Evolutionary conservation across 805 yeast genomes (phyloP), one percentile per base, ranked within the genome.

Genomic region (Kazachstania martiniae): DNA sequence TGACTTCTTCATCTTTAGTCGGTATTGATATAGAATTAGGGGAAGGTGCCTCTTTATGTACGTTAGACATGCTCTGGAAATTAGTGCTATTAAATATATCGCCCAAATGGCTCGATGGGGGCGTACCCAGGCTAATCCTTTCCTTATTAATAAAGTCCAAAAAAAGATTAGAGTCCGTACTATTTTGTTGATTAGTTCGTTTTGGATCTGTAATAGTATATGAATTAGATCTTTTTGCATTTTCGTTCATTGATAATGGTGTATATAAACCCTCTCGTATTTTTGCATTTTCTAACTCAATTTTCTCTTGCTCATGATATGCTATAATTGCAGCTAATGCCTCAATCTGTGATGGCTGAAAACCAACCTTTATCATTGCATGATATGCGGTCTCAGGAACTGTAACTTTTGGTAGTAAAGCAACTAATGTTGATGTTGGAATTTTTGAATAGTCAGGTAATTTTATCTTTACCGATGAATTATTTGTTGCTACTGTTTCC

Each of bases 371-470:
- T 5, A 67, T 66, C 28, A 81, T 53, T 1, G 85, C 70, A 14
- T 64, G 56, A 40, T 72, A 70, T 2, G 87, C 89, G 8, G 85
- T 84, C 5, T 74, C 74, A 1, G 91, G 91, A 4, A 81, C 83
- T 0, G 70, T 68, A 12, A 76, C 72, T 41, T 70, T 68, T 12
- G 86, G 85, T 21, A 75, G 46, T 26, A 58, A 52, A 1, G 68
- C 53, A 4, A 67, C 44, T 14, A 65, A 47, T 21, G 64, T 54
- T 23, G 57, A 33, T 4, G 62, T 55, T 14, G 57, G 56, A 27
- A 51, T 35, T 22, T 39, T 35, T 18, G 59, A 42, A 32, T 47
- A 51, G 35, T 54, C 56, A 3, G 58, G 58, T 38, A 50, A 36
- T 21, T 51, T 42, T 12, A 53, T 49, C 18, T 42, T 36, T 1